Percentiles rank a stretch among this genome's conserved stretches.
These are phyloP conservation scores for Misopates orontium DNA, from an alignment of 257 asterid genomes.

Conservation along the genomic window DNA sequence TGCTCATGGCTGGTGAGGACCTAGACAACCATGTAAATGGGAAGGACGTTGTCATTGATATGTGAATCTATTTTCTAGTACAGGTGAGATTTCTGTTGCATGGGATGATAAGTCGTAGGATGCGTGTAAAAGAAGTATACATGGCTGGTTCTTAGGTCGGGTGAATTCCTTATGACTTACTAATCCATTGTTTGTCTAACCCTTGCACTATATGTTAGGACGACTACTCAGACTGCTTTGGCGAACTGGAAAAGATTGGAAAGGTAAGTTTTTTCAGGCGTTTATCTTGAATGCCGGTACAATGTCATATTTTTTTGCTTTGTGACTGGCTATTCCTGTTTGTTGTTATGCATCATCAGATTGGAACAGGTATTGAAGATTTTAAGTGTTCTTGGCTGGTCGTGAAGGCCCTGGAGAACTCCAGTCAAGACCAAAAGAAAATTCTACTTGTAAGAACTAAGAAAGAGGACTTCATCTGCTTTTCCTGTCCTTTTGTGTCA, in stretches of 20 bases:
- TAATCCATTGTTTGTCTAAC: no score
- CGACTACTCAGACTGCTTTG: conserved; percentile 77
- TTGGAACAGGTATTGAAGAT: conserved; percentile 95
- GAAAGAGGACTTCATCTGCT: conserved; percentile 5
- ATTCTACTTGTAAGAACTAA: conserved; percentile 60
- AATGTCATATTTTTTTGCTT: not conserved
- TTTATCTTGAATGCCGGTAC: not conserved
- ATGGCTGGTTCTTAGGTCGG: not conserved
- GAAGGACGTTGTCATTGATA: conserved; percentile 69
- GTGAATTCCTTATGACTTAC: not conserved
- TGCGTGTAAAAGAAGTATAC: not conserved
- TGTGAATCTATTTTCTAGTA: conserved; percentile 96
- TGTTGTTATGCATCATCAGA: conserved; percentile 43
- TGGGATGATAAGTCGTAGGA: not conserved
- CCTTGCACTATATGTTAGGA: conserved; percentile 42
- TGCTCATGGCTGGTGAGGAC: conserved; percentile 85
- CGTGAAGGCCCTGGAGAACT: conserved; percentile 86
- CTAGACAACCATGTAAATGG: conserved; percentile 65
- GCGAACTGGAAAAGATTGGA: conserved; percentile 78
- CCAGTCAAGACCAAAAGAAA: conserved; percentile 77
- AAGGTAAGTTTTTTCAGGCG: conserved; percentile 48
- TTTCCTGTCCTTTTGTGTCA: not conserved
- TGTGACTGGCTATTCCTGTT: not conserved
- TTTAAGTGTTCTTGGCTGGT: conserved; percentile 97
- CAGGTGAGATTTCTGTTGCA: conserved; percentile 54